Percentiles rank a stretch among this genome's conserved stretches.
These are phyloP conservation scores for Rasamsonia emersonii DNA, from an alignment of 2,329 filamentous ascomycete species.

Conservation along the genomic window DNA sequence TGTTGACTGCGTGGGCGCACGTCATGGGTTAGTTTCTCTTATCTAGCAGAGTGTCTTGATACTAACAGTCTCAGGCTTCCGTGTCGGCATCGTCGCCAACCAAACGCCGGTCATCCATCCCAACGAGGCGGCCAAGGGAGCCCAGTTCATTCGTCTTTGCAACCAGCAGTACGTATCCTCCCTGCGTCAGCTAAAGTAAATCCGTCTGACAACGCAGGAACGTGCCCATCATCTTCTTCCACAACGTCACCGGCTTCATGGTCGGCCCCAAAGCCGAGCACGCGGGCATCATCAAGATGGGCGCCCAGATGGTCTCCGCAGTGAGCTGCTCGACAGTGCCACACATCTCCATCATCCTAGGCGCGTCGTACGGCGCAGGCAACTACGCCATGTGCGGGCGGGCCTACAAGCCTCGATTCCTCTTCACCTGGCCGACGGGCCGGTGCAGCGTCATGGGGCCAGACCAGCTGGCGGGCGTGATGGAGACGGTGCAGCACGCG, in stretches of 20 bases:
- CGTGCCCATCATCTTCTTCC: constrained; percentile 37
- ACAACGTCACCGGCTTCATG: constrained; percentile 44
- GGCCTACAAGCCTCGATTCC: constrained; percentile 33
- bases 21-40: constrained; percentile 22
- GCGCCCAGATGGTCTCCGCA: constrained; percentile 38
- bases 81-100: constrained; percentile 34
- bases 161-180: constrained; percentile 31
- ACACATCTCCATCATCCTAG: constrained; percentile 38
- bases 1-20: constrained; percentile 33
- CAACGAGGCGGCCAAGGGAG: constrained; percentile 33
- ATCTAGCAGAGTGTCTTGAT: background rate
- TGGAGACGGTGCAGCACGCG: constrained; percentile 25
- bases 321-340: constrained; percentile 37
- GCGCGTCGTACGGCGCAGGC: constrained; percentile 39
- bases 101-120: constrained; percentile 34
- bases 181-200: background rate
- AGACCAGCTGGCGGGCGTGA: constrained; percentile 33
- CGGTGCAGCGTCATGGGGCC: constrained; percentile 36
- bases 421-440: constrained; percentile 35
- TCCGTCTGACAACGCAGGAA: constrained; percentile 17
- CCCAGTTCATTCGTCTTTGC: constrained; percentile 38
- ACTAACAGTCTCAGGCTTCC: constrained; percentile 17
- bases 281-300: constrained; percentile 36
- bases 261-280: constrained; percentile 39
- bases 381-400: constrained; percentile 42